Base-by-base conservation (phyloP, 2,329 filamentous ascomycete genomes). In the Beauveria sp. region DNA sequence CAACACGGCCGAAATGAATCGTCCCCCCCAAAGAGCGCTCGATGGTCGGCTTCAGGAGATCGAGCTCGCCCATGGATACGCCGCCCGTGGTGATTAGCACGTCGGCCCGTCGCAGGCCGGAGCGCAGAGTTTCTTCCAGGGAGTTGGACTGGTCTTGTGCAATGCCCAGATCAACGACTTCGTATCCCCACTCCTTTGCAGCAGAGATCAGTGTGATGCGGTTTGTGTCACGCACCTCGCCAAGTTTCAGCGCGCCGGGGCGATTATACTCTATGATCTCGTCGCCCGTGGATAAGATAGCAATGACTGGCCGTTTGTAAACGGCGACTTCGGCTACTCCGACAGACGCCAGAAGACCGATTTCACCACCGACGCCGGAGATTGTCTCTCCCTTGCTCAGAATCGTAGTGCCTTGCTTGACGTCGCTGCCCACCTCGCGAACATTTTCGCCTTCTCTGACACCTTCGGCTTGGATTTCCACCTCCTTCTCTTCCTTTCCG, bases 11-110 rank as follows among this genome's bases (percentile, higher is more conserved):
- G 68, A 99, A 99, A 74, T 97, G 95, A 66, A 99, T 96, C 0
- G 88, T 95, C 8, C 95, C 95, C 61, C 92, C 91, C 1, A 99
- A 83, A 1, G 86, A 81, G 47, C 93, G 88, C 77, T 98, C 95
- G 68, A 99, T 90, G 0, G 93, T 98, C 0, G 95, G 93, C 73
- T 99, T 99, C 22, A 99, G 84, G 8, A 99, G 86, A 73, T 99
- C 95, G 2, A 97, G 85, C 75, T 99, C 95, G 61, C 95, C 95
- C 95, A 99, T 99, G 10, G 91, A 96, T 22, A 98, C 95, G 53
- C 95, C 95, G 24, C 95, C 95, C 0, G 90, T 93, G 18, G 95
- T 98, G 69, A 99, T 86, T 62, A 99, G 82, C 14, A 98, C 78
- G 70, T 97, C 93, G 28, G 87, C 86, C 53, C 79, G 78, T 22